Conservation (phyloP, 192 early-diverging fungal species). For the Mortierella antarctica region DNA sequence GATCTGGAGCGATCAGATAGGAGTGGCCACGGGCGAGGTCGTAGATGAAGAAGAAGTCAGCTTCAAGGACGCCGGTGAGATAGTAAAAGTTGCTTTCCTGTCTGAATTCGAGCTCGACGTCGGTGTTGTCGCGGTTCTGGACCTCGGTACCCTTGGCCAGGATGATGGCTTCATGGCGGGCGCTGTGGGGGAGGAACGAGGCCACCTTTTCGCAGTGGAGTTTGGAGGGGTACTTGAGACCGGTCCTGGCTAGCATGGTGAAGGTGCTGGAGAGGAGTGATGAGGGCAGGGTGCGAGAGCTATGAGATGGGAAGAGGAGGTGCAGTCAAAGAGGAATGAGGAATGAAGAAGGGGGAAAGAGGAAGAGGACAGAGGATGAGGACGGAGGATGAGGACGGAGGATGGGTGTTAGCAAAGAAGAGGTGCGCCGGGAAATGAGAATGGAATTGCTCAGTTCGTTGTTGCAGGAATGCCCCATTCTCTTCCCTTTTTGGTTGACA, state of each 20-base stretch:
- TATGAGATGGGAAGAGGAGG: no score
- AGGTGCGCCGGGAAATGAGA: no score
- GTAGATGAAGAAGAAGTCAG: slow-evolving; percentile 76
- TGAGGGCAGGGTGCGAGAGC: neutral
- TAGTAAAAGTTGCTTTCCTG: slow-evolving; percentile 93
- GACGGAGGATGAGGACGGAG: no score
- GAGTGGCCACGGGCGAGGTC: slow-evolving; percentile 70
- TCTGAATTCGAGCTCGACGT: slow-evolving; percentile 84
- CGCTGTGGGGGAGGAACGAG: slow-evolving; percentile 53
- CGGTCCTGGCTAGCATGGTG: slow-evolving; percentile 34
- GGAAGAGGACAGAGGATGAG: no score
- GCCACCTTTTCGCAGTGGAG: slow-evolving; percentile 64
- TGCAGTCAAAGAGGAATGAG: no score
- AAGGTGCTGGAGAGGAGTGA: neutral
- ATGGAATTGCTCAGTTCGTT: no score
- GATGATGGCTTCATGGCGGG: slow-evolving; percentile 62
- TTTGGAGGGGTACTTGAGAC: slow-evolving; percentile 67
- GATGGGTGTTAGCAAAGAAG: no score
- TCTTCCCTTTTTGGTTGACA: no score
- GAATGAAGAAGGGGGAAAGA: no score
- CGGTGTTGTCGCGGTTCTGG: slow-evolving; percentile 73
- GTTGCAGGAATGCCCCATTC: no score
- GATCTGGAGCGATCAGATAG: slow-evolving; percentile 76
- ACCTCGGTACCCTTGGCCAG: slow-evolving; percentile 67
- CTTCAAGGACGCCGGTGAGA: slow-evolving; percentile 80